Percentiles rank a stretch among this genome's conserved stretches.
Evolutionary conservation across 345 rosid genomes (phyloP).

Genomic region (Barbarea vulgaris): DNA sequence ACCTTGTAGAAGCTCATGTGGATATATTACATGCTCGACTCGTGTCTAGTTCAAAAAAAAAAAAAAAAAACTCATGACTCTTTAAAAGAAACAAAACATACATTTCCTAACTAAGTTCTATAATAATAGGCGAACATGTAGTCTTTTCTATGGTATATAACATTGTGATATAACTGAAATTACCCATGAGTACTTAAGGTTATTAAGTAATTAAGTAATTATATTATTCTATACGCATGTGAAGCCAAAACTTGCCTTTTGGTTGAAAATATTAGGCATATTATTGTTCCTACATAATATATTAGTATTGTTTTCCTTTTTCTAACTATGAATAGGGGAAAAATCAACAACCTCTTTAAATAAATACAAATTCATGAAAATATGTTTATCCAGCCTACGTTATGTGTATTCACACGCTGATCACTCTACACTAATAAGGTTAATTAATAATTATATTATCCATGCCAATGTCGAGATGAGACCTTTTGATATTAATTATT

Average conservation of each 20-base stretch:
- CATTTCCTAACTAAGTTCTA: neutral
- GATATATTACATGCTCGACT: neutral
- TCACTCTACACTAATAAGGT: constrained; percentile 12
- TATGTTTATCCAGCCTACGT: constrained; percentile 20
- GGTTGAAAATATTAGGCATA: neutral
- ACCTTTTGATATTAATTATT: neutral
- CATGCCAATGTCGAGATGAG: constrained; percentile 14
- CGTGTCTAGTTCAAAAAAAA: neutral
- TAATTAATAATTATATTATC: neutral
- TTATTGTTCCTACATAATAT: constrained; percentile 1
- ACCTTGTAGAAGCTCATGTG: no score
- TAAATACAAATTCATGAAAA: neutral
- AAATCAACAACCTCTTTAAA: constrained; percentile 1
- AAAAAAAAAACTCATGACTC: neutral
- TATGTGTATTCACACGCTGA: constrained; percentile 26
- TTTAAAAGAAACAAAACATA: neutral
- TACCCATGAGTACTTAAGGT: neutral
- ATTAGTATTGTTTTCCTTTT: neutral
- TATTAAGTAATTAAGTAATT: constrained; percentile 1
- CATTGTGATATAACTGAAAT: constrained; percentile 6
- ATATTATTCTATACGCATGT: constrained; percentile 16
- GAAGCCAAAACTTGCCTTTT: constrained; percentile 39
- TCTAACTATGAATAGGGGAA: neutral
- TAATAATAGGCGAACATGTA: neutral
- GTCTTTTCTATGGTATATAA: neutral